Conservation (phyloP, 257 asterid genomes). For the Nyctanthes arbortristis region DNA sequence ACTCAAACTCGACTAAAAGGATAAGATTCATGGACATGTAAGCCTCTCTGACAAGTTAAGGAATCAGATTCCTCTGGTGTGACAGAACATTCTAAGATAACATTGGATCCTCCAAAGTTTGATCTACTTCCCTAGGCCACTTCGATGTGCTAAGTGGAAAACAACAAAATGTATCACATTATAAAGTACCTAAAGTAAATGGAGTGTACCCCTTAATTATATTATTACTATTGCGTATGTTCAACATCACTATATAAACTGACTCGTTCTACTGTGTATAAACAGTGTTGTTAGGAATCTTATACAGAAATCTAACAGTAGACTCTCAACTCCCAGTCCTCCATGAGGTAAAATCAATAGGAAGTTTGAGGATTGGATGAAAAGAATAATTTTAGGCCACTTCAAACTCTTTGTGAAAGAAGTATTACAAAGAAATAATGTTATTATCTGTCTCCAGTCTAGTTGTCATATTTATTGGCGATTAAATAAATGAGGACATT, state of each 20-base stretch:
- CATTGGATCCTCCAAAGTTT: not conserved
- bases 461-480: too few species aligned
- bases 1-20: not conserved
- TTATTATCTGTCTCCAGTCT: too few species aligned
- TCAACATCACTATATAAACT: too few species aligned
- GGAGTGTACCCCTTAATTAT: too few species aligned
- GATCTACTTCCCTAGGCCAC: not conserved
- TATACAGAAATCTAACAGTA: not conserved
- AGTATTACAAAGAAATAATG: too few species aligned
- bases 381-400: not conserved
- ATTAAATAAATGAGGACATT: too few species aligned
- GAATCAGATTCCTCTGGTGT: not conserved
- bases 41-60: not conserved
- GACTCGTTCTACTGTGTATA: too few species aligned
- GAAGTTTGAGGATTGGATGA: not conserved
- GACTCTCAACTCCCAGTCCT: too few species aligned
- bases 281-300: too few species aligned
- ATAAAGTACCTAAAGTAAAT: too few species aligned
- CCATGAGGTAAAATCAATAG: not conserved
- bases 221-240: too few species aligned
- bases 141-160: not conserved
- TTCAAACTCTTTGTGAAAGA: too few species aligned
- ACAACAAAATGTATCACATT: not conserved
- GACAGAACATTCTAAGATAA: not conserved
- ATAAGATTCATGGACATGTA: not conserved